Percentiles rank a stretch among this genome's conserved stretches.
phyloP scores from a whole-genome alignment of 116 monocot species.

The Iris pallida region DNA sequence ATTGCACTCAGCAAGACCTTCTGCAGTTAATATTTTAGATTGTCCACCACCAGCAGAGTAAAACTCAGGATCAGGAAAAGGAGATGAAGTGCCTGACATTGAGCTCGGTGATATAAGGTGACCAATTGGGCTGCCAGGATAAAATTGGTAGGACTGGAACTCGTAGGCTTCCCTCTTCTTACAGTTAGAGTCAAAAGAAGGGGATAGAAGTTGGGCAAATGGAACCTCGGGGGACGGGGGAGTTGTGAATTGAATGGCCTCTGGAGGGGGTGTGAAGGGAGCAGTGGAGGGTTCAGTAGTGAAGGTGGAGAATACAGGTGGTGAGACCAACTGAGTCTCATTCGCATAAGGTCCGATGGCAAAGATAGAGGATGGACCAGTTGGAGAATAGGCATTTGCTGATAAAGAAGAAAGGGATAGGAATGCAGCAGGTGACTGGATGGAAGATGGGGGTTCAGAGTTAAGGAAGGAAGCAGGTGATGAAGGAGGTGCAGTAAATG shows the following conservation, averaged over 20 bases:
- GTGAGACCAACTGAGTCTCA: slow-evolving; percentile 83
- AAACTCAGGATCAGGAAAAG: slow-evolving; percentile 57
- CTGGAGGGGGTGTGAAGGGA: slow-evolving; percentile 75
- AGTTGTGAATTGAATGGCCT: slow-evolving; percentile 65
- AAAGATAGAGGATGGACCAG: slow-evolving; percentile 59
- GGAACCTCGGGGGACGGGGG: slow-evolving; percentile 94
- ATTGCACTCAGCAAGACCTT: slow-evolving; percentile 26
- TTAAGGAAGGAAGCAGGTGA: slow-evolving; percentile 84
- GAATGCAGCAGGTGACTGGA: slow-evolving; percentile 56
- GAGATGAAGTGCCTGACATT: slow-evolving; percentile 65
- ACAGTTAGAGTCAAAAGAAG: slow-evolving; percentile 34
- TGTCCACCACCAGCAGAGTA: slow-evolving; percentile 18
- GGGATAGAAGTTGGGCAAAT: slow-evolving; percentile 61
- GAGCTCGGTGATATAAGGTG: slow-evolving; percentile 71
- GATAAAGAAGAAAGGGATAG: slow-evolving; percentile 41
- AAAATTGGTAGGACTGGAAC: slow-evolving; percentile 48
- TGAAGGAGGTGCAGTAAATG: slow-evolving; percentile 80
- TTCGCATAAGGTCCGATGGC: slow-evolving; percentile 81
- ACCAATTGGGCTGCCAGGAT: slow-evolving; percentile 69
- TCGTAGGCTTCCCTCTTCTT: slow-evolving; percentile 34
- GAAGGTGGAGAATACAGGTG: slow-evolving; percentile 79
- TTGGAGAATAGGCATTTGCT: slow-evolving; percentile 36
- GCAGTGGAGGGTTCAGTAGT: slow-evolving; percentile 94
- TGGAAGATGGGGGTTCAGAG: slow-evolving; percentile 60
- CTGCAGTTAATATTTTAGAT: slow-evolving; percentile 41